These are phyloP conservation scores for Syzygium grande DNA, from an alignment of 345 rosid species.

Conservation along the genomic window DNA sequence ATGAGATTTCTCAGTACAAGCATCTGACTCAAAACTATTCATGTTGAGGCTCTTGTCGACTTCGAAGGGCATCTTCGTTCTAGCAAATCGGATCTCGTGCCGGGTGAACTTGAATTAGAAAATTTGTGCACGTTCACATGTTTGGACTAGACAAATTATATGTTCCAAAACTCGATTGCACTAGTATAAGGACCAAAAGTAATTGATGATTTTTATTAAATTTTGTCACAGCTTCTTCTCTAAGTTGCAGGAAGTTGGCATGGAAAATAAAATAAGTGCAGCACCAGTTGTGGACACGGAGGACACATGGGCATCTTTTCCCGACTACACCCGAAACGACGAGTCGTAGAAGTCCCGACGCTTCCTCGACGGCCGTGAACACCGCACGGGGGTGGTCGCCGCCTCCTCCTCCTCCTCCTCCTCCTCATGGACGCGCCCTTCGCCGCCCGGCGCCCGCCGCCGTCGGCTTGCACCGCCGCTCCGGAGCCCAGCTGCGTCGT, in stretches of 20 bases:
- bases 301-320: background rate
- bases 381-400: background rate
- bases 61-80: fast-evolving
- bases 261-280: background rate
- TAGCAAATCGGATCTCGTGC: background rate
- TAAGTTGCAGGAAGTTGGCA: background rate
- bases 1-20: fast-evolving
- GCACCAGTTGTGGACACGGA: background rate
- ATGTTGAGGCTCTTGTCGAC: background rate
- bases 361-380: background rate
- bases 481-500: background rate
- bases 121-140: background rate
- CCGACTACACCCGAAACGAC: background rate
- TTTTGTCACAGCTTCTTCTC: background rate
- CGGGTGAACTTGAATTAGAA: background rate
- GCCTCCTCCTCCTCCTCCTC: background rate
- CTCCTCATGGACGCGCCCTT: background rate
- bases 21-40: background rate
- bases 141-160: too few species aligned
- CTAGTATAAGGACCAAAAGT: background rate
- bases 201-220: background rate
- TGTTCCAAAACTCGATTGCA: too few species aligned
- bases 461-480: background rate
- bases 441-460: slow-evolving; percentile 10
- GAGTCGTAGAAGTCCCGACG: background rate